Conservation (phyloP, 805 yeast species). For the Suhomyces sp. region DNA sequence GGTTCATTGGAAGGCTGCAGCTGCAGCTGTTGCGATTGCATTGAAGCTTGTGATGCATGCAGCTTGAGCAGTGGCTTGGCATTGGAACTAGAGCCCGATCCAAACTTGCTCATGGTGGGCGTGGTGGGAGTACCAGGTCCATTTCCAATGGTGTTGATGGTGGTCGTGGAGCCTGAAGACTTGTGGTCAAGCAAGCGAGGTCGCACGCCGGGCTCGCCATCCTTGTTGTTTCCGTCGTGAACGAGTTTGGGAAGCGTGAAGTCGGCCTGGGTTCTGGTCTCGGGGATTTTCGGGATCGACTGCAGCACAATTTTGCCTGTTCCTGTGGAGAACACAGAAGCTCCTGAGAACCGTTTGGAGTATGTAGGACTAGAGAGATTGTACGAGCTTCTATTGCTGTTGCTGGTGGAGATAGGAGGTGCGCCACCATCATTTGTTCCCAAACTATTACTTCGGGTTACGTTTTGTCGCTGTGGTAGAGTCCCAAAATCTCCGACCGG, state of each 20-base stretch:
- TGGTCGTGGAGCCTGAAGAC: slow-evolving; percentile 10
- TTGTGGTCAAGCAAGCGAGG: slow-evolving; percentile 26
- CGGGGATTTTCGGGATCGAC: slow-evolving; percentile 17
- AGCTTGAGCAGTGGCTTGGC: slow-evolving; percentile 8
- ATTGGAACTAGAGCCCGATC: neutral
- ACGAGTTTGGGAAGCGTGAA: slow-evolving; percentile 11
- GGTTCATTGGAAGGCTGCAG: slow-evolving; percentile 51
- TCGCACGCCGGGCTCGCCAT: slow-evolving; percentile 4
- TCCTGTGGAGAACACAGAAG: slow-evolving; percentile 38
- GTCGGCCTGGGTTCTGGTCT: slow-evolving; percentile 12
- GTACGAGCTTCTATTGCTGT: slow-evolving; percentile 4
- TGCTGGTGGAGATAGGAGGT: neutral
- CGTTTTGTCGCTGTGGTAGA: slow-evolving; percentile 10
- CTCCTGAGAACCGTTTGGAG: slow-evolving; percentile 36
- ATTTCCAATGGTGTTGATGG: slow-evolving; percentile 3
- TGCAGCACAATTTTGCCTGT: slow-evolving; percentile 39
- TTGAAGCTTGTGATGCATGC: neutral
- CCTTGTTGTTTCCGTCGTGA: slow-evolving; percentile 3
- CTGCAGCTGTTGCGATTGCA: neutral
- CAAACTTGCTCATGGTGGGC: slow-evolving; percentile 5
- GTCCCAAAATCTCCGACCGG: slow-evolving; percentile 11
- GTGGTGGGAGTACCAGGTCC: slow-evolving; percentile 4
- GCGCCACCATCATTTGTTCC: neutral
- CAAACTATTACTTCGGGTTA: slow-evolving; percentile 3
- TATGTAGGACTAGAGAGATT: slow-evolving; percentile 14